These are phyloP conservation scores for Diplodia sapinea DNA, from an alignment of 2,329 filamentous ascomycete species.

Conservation along the genomic window DNA sequence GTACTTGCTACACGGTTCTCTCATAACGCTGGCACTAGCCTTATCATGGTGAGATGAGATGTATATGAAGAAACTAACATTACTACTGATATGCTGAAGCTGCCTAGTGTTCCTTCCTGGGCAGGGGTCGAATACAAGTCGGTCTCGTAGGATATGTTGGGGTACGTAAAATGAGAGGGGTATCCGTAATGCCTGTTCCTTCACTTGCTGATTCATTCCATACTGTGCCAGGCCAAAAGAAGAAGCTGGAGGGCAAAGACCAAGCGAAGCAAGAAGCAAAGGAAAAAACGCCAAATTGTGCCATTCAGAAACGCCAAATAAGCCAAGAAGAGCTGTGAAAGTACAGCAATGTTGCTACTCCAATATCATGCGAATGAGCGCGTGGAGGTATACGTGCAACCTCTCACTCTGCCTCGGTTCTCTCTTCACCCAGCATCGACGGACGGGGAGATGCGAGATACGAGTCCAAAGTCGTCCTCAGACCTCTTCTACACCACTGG, in stretches of 20 bases:
- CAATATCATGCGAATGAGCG: background rate
- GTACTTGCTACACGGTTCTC: background rate
- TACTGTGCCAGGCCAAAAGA: conserved; percentile 3
- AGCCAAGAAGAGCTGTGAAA: background rate
- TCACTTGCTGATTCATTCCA: conserved; percentile 5
- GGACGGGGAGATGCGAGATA: background rate
- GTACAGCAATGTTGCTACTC: background rate
- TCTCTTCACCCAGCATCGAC: background rate
- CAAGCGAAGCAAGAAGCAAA: background rate
- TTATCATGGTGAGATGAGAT: conserved; percentile 6
- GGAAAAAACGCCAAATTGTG: conserved; percentile 2
- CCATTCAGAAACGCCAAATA: background rate
- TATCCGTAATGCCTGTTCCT: conserved; percentile 19
- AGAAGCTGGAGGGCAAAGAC: background rate
- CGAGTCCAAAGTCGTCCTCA: background rate
- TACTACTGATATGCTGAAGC: background rate
- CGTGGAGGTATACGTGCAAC: background rate
- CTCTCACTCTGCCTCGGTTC: background rate
- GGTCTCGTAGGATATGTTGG: background rate
- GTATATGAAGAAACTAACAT: conserved; percentile 6
- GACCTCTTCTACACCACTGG: conserved; percentile 25
- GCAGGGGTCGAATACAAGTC: background rate
- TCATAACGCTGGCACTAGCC: background rate
- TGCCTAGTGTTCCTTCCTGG: background rate
- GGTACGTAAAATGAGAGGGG: conserved; percentile 14